These are phyloP conservation scores for Teratosphaeria gauchensis DNA, from an alignment of 2,329 filamentous ascomycete species.

Conservation along the genomic window DNA sequence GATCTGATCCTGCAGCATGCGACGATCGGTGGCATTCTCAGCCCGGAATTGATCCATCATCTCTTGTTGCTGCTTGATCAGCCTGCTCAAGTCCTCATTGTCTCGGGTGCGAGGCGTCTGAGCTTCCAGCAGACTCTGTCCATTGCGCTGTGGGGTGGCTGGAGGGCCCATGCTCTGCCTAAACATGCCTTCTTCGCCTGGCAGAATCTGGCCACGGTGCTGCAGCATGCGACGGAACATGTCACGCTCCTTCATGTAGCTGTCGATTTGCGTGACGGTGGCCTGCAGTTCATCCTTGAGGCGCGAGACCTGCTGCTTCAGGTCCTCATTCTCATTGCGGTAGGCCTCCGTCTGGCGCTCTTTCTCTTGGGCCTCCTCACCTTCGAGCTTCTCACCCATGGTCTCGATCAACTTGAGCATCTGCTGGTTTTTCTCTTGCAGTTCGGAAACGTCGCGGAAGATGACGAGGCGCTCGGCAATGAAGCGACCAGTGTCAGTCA, in stretches of 20 bases:
- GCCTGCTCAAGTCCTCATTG: constrained; percentile 61
- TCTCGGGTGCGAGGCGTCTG: constrained; percentile 45
- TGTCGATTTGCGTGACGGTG: constrained; percentile 75
- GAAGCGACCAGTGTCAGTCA: constrained; percentile 77
- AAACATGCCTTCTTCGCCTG: constrained; percentile 58
- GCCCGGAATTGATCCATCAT: constrained; percentile 86
- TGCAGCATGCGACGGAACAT: constrained; percentile 95
- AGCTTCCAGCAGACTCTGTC: constrained; percentile 17
- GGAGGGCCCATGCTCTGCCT: constrained; percentile 53
- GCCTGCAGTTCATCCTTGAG: constrained; percentile 79
- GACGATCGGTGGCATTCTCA: constrained; percentile 71
- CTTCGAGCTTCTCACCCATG: constrained; percentile 82
- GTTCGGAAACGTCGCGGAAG: constrained; percentile 74
- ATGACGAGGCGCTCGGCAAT: constrained; percentile 84
- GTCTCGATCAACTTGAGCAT: constrained; percentile 74
- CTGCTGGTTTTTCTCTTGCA: constrained; percentile 82
- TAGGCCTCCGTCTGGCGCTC: constrained; percentile 45
- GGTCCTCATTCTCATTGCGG: constrained; percentile 56
- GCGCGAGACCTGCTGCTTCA: constrained; percentile 64
- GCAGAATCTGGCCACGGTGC: constrained; percentile 55
- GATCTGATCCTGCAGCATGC: constrained; percentile 74
- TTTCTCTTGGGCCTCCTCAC: constrained; percentile 65
- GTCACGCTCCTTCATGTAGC: constrained; percentile 89
- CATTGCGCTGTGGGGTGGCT: constrained; percentile 35
- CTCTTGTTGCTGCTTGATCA: constrained; percentile 77